Evolutionary conservation across 1,284 basidiomycete species (phyloP), one percentile per base, ranked within the genome.

Genomic region (Pisolithus thermaeus): DNA sequence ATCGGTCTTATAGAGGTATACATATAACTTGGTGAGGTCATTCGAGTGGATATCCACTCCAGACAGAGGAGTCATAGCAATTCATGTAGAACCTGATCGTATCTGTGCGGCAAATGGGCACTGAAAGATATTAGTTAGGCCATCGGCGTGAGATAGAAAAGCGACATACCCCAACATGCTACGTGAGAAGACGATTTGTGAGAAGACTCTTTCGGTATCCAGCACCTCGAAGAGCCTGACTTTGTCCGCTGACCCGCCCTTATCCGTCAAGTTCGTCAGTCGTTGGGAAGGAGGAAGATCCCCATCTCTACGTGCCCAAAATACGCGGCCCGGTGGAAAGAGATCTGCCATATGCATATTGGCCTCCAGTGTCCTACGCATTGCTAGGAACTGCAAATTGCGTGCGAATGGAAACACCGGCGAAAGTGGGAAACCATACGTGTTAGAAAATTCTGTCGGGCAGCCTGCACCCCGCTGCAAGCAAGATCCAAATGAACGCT

Each of bases 311-410:
- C 91, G 73, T 4, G 84, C 86, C 84, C 89, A 91, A 32, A 90
- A 73, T 9, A 92, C 81, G 6, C 84, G 78, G 1, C 90, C 90
- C 0, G 90, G 86, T 3, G 90, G 90, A 59, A 80, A 91, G 61
- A 90, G 76, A 59, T 84, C 78, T 7, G 81, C 72, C 70, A 78
- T 80, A 48, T 81, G 79, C 90, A 92, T 92, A 56, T 89, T 91
- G 25, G 88, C 90, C 65, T 92, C 88, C 0, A 92, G 74, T 3
- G 89, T 90, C 72, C 89, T 90, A 28, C 90, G 79, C 38, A 87
- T 77, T 0, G 87, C 78, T 30, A 91, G 70, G 62, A 90, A 87
- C 88, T 90, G 52, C 3, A 35, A 16, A 27, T 27, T 32, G 37
- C 12, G 6, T 37, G 42, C 9, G 18, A 37, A 48, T 46, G 16